Conservation (phyloP, 768 basidiomycete species). For the Agaricus sinodeliciosus region DNA sequence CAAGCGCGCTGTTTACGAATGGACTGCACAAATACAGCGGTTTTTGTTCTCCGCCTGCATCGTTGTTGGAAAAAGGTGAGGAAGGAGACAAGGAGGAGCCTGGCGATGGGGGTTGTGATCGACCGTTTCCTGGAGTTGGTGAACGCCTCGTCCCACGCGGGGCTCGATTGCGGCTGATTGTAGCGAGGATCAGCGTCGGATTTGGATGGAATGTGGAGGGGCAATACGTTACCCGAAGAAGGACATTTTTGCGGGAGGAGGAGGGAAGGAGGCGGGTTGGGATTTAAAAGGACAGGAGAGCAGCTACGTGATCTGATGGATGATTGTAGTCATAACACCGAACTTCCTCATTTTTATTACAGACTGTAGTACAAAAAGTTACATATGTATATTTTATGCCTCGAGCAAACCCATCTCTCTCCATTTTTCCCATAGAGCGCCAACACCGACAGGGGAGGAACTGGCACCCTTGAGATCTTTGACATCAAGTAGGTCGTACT, state of each 20-base stretch:
- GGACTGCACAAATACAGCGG: constrained; percentile 90
- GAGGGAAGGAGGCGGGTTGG: constrained; percentile 10
- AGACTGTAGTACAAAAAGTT: background rate
- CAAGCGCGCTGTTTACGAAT: constrained; percentile 91
- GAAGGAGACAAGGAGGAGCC: constrained; percentile 17
- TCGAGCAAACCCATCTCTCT: constrained; percentile 82
- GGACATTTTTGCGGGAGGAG: constrained; percentile 44
- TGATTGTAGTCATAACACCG: background rate
- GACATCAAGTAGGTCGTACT: constrained; percentile 87
- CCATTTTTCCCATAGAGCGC: constrained; percentile 85
- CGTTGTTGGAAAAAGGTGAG: background rate
- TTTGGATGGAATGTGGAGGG: background rate
- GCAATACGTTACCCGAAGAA: constrained; percentile 63
- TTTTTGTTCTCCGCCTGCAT: constrained; percentile 26
- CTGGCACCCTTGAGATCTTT: constrained; percentile 80
- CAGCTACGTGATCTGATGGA: background rate
- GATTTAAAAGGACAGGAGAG: background rate
- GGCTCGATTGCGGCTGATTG: constrained; percentile 7
- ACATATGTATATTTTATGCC: constrained; percentile 20
- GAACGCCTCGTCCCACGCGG: constrained; percentile 68
- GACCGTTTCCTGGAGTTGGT: constrained; percentile 56
- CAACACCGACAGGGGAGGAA: constrained; percentile 62
- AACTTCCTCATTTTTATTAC: background rate
- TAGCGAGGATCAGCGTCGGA: background rate
- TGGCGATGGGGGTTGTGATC: constrained; percentile 35